Evolutionary conservation across 441 rosid species (phyloP), one percentile per base, ranked within the genome.

Genomic region (Brassica balearica): DNA sequence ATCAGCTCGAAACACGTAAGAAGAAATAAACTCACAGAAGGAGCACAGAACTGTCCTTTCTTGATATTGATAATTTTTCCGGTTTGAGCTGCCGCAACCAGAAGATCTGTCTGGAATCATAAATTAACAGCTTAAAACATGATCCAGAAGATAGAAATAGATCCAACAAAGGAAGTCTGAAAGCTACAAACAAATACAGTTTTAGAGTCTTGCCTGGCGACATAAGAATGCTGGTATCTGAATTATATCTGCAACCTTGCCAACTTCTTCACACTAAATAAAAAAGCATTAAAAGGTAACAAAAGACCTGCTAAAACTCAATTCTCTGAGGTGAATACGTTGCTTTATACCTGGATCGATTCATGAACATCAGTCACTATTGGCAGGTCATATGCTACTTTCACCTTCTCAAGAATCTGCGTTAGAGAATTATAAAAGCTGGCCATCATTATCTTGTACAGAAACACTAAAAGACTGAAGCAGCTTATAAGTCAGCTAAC

Each of bases 141-240:
- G 55, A 67, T 20, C 55, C 22, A 70, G 20, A 64, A 15, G 17
- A 80, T 6, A 77, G 32, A 67, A 27, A 51, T 1, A 19, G 61
- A 68, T 8, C 25, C 34, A 58, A 23, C 20, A 65, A 41, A 22
- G 15, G 72, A 65, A 25, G 71, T 64, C 36, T 36, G 20, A 19
- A 69, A 27, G 60, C 61, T 6, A 58, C 34, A 81, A 76, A 72
- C 63, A 82, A 1, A 17, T 11, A 14, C 2, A 72, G 17, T 58
- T 58, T 36, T 65, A 58, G 3, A 69, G 25, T 72, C 58, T 73
- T 82, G 90, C 97, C 98, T 94, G 98, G 65, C 97, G 97, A 80
- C 98, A 94, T 71, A 92, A 85, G 77, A 94, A 94, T 75, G 98
- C 98, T 14, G 98, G 98, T 81, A 94, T 94, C 85, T 90, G 97